phyloP scores from a whole-genome alignment of 1,284 basidiomycete genomes.

The Trichosporon faecale region DNA sequence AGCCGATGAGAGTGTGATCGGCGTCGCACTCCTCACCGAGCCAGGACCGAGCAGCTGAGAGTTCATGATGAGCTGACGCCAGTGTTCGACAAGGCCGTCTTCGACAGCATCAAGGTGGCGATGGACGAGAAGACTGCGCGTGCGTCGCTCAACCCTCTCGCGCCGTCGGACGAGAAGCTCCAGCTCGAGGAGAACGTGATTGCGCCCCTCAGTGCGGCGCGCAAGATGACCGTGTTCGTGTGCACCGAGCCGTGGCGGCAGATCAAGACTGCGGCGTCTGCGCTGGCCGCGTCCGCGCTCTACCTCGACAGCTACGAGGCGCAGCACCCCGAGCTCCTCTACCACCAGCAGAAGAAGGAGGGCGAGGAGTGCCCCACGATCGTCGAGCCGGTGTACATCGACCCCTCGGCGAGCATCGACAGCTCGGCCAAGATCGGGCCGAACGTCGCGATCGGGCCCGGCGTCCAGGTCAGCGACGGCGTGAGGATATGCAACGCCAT shows the following conservation, averaged over 20 bases:
- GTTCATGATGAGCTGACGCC: constrained; percentile 3
- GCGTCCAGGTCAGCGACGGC: constrained; percentile 53
- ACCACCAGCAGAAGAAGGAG: constrained; percentile 18
- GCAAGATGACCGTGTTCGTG: constrained; percentile 56
- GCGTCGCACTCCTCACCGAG: neutral
- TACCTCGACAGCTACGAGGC: constrained; percentile 49
- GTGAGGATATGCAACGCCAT: constrained; percentile 56
- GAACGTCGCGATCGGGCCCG: constrained; percentile 53
- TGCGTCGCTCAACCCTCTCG: constrained; percentile 52
- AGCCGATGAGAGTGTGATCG: neutral
- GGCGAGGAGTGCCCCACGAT: constrained; percentile 39
- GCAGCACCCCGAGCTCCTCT: constrained; percentile 42
- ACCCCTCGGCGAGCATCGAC: constrained; percentile 52
- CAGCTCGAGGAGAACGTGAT: constrained; percentile 58
- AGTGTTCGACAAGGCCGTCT: constrained; percentile 56
- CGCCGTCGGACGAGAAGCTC: constrained; percentile 54
- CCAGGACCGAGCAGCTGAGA: neutral
- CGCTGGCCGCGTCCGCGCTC: constrained; percentile 55
- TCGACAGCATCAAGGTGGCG: constrained; percentile 56
- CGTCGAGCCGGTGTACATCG: constrained; percentile 54
- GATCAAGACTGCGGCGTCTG: constrained; percentile 58
- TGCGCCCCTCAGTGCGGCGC: constrained; percentile 52
- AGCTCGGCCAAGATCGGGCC: constrained; percentile 55
- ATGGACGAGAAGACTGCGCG: constrained; percentile 56
- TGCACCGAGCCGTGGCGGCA: constrained; percentile 56